Conservation (phyloP, 495 filamentous ascomycete genomes). For the Penicillium manginii region DNA sequence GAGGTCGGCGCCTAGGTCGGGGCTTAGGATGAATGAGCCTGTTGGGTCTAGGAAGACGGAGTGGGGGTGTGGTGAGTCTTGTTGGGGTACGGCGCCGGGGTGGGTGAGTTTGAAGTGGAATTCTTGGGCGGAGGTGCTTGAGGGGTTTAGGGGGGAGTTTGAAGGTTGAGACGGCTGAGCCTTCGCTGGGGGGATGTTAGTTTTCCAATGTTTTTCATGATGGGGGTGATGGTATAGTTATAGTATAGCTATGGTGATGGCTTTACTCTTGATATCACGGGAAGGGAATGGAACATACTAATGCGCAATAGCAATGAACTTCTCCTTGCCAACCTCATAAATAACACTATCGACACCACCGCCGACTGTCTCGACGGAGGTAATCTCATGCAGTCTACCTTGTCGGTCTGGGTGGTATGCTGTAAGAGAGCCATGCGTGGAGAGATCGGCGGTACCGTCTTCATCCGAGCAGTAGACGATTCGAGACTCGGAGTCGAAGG, state of each 20-base stretch:
- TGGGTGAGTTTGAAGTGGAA: constrained; percentile 54
- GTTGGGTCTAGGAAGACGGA: constrained; percentile 72
- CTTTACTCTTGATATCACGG: too few species aligned
- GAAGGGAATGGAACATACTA: constrained; percentile 37
- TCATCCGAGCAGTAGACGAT: constrained; percentile 67
- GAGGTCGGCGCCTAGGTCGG: constrained; percentile 75
- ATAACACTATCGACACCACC: constrained; percentile 47
- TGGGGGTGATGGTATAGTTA: too few species aligned
- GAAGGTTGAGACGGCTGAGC: constrained; percentile 42
- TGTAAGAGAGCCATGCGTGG: constrained; percentile 35
- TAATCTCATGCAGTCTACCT: constrained; percentile 32
- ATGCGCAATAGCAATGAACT: constrained; percentile 49
- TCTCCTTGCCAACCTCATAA: constrained; percentile 30
- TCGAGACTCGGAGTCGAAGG: constrained; percentile 53
- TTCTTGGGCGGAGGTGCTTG: constrained; percentile 41
- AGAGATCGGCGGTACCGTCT: constrained; percentile 47
- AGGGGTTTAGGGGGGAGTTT: constrained; percentile 33
- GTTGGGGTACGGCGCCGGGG: constrained; percentile 58
- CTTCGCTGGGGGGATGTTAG: constrained; percentile 31
- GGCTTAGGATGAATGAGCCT: constrained; percentile 62
- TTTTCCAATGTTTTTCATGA: too few species aligned
- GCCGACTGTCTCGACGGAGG: constrained; percentile 29
- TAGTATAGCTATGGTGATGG: too few species aligned
- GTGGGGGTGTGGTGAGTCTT: constrained; percentile 73
- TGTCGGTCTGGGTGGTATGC: constrained; percentile 24